phyloP scores from a whole-genome alignment of 805 yeast species.

The Schizosaccharomyces cryophilus region DNA sequence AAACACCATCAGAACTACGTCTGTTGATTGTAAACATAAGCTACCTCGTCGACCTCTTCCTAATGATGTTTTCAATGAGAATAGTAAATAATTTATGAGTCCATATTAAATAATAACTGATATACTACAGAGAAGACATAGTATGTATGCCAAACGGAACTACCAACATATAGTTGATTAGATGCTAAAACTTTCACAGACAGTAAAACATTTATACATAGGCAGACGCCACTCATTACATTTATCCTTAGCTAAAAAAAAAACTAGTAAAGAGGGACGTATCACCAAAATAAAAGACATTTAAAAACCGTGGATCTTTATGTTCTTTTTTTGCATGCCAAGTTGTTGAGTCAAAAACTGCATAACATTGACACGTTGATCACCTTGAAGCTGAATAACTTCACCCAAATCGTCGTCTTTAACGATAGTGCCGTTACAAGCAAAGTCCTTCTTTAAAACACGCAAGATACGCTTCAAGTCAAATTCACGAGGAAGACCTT shows the following conservation, averaged over 20 bases:
- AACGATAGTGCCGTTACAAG: slow-evolving; percentile 95
- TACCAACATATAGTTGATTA: too few species aligned
- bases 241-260: neutral
- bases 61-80: too few species aligned
- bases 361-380: slow-evolving; percentile 87
- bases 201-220: too few species aligned
- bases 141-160: too few species aligned
- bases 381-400: slow-evolving; percentile 94
- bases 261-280: neutral
- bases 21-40: too few species aligned
- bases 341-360: slow-evolving; percentile 74
- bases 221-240: too few species aligned
- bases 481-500: slow-evolving; percentile 87
- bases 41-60: too few species aligned
- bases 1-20: too few species aligned
- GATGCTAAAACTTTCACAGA: too few species aligned
- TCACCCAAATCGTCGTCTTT: slow-evolving; percentile 91
- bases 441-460: slow-evolving; percentile 90
- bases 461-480: slow-evolving; percentile 82
- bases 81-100: too few species aligned
- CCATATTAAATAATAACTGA: too few species aligned
- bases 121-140: too few species aligned
- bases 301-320: slow-evolving; percentile 94
- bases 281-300: neutral
- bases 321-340: slow-evolving; percentile 80